Evolutionary conservation across 129 eudicot genomes (phyloP), one percentile per base, ranked within the genome.

Genomic region (Escallonia herrerae): DNA sequence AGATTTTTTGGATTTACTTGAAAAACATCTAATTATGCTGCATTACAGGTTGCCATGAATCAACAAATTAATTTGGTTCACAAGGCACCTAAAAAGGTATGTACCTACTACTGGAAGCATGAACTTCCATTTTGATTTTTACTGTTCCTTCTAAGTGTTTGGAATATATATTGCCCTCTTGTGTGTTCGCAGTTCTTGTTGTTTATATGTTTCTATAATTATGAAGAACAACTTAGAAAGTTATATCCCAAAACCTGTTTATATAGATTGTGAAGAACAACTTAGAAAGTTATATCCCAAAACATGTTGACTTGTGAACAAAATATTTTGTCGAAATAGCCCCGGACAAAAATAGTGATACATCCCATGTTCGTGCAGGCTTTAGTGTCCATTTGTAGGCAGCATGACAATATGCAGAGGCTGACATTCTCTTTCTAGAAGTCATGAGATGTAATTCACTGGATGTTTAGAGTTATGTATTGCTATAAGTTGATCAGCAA

Each of bases 21-120:
- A 65, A 15, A 41, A 38, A 22, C 63, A 65, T 73, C 48, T 76
- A 39, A 64, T 45, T 40, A 53, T 68, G 66, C 75, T 69, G 51
- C 66, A 41, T 71, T 39, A 56, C 95, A 91, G 97, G 84, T 76
- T 42, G 70, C 59, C 14, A 59, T 84, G 65, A 77, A 71, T 68
- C 95, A 87, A 60, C 81, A 76, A 60, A 72, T 74, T 72, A 76
- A 80, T 79, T 77, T 88, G 60, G 76, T 78, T 64, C 98, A 88
- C 71, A 93, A 93, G 85, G 79, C 70, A 65, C 79, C 96, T 15
- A 83, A 86, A 72, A 82, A 68, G 86, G 96, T 83, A 82, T 44
- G 72, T 81, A n/a, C 52, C 49, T 59, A 55, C 56, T 74, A 38
- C n/a, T 40, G 40, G 15, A 14, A 22, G 10, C 11, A 5, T 48